Evolutionary conservation across 305 asterid species (phyloP), one percentile per base, ranked within the genome.

Genomic region (Coffea humblotiana): DNA sequence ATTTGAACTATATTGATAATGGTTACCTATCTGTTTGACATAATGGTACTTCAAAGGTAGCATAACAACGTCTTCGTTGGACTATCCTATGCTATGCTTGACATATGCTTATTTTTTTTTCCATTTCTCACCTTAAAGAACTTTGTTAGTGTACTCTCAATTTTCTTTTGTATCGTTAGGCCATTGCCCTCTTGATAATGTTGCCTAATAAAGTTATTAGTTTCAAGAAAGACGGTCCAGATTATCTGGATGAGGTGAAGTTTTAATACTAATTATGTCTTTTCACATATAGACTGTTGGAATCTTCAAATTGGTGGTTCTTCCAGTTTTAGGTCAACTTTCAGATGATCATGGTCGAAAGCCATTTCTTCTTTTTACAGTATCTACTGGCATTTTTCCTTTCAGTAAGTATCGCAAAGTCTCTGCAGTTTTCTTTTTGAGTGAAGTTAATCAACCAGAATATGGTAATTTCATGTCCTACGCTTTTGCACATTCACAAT

Each of bases 261-360:
- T 51, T 51, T 13, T 16, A 51, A 13, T 51, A 51, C 40, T 67
- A 45, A 54, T 37, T 54, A 25, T 40, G 4, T 12, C 5, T 72
- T 76, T 86, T 79, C 63, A 80, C 45, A 58, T 85, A 82, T 87
- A 93, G 98, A 86, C 90, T 56, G 95, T 91, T 23, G 99, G 99
- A 71, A 87, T 93, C 83, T 92, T 95, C 90, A 93, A 92, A 92
- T 93, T 94, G 98, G 87, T 93, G 77, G 92, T 90, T 78, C 91
- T 93, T 84, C 99, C 98, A 72, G 88, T 95, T 72, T 48, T 95
- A 81, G 99, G 98, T 74, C 99, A 95, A 89, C 92, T 95, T 79
- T 88, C 99, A n/a, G 99, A 93, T 86, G 99, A 95, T 71, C 86
- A 90, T 81, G 99, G 99, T 66, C 97, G 98, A 70, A 95, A 95